A percentile compares a stretch with the other conserved stretches of the same genome.
phyloP scores from a whole-genome alignment of 305 asterid genomes.

The Fraxinus sp. region DNA sequence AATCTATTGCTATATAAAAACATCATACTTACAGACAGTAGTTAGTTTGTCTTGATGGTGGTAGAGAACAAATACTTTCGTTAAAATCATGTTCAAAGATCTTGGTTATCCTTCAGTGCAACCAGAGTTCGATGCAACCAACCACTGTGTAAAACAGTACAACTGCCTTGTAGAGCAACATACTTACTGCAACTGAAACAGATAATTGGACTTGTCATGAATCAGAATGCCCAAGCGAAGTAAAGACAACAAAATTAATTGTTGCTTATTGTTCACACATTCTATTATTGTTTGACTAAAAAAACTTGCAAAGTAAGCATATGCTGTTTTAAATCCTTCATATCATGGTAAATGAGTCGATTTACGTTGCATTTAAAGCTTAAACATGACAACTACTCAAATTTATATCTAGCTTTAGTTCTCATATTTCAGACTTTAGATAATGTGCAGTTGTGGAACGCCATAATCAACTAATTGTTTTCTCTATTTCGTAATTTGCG shows the following conservation, averaged over 20 bases:
- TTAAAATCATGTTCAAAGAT: neutral
- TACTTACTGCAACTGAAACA: neutral
- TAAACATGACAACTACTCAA: neutral
- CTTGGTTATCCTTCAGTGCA: neutral
- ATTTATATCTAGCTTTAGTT: neutral
- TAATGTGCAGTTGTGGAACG: neutral
- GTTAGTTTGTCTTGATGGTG: neutral
- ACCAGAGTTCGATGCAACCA: neutral
- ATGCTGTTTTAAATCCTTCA: neutral
- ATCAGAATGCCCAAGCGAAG: neutral
- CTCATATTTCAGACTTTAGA: neutral
- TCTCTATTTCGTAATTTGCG: conserved; percentile 6
- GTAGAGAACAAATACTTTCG: neutral
- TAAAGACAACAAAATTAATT: neutral
- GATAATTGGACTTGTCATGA: neutral
- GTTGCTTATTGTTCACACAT: neutral
- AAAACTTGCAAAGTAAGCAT: neutral
- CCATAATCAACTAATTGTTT: neutral
- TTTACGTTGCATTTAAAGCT: neutral
- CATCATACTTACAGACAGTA: neutral
- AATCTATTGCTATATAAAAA: neutral
- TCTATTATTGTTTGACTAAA: neutral
- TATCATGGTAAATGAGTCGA: neutral
- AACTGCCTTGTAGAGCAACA: neutral
- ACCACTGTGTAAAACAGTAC: neutral